Evolutionary conservation across 805 yeast genomes (phyloP).

Genomic region (Candida multigemmis): DNA sequence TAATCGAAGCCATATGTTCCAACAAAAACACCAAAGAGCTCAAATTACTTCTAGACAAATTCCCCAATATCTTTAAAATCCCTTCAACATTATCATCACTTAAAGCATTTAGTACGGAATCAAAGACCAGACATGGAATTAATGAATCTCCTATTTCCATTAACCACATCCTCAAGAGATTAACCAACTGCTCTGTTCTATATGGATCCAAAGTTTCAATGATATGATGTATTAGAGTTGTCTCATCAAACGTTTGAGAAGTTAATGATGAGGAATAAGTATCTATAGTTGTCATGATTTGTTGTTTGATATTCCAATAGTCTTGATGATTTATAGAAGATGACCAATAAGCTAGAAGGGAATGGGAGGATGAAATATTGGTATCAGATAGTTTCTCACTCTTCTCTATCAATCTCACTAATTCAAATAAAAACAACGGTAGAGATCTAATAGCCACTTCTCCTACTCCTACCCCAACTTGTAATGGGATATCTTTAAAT

Average conservation of each 20-base stretch:
- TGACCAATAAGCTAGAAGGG: conserved; percentile 13
- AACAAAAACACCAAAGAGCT: conserved; percentile 24
- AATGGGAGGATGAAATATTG: too few relatives aligned
- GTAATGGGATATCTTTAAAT: conserved; percentile 32
- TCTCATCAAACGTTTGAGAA: too few relatives aligned
- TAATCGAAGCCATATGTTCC: conserved; percentile 21
- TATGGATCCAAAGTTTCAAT: conserved; percentile 5
- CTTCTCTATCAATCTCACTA: conserved; percentile 11
- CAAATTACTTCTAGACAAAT: conserved; percentile 31
- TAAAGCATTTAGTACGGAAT: conserved; percentile 9
- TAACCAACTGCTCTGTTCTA: conserved; percentile 9
- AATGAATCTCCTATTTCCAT: conserved; percentile 31
- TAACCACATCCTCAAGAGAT: conserved; percentile 30
- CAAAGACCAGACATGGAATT: conserved; percentile 32
- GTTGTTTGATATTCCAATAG: conserved; percentile 27
- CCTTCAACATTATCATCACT: conserved; percentile 9
- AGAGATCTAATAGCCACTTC: conserved; percentile 18
- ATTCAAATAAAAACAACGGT: conserved; percentile 19
- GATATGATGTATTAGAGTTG: conserved; percentile 11
- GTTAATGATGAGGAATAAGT: conserved; percentile 11
- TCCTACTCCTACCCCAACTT: conserved; percentile 11
- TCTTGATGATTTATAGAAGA: conserved; percentile 20
- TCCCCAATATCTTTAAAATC: conserved; percentile 14
- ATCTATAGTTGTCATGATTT: conserved; percentile 8
- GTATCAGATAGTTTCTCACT: conserved; percentile 1